These are phyloP conservation scores for Solanum phureja DNA, from an alignment of 257 asterid genomes.

Conservation along the genomic window DNA sequence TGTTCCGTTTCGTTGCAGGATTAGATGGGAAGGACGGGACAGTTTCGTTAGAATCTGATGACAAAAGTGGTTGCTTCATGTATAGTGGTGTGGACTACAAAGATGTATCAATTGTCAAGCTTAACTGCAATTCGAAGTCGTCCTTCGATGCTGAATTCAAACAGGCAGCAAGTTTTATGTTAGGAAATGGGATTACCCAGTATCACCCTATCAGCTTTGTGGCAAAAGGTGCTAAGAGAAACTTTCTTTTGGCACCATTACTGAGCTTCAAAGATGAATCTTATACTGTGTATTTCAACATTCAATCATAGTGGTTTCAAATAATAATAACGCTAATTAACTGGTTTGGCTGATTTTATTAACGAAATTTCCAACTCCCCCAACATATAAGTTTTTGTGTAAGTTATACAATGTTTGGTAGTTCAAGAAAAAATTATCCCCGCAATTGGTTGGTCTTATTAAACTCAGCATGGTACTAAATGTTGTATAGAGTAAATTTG, in stretches of 20 bases:
- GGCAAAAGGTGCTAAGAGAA: slow-evolving; percentile 52
- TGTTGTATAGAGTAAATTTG: background rate
- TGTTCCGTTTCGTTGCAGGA: slow-evolving; percentile 37
- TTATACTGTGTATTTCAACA: slow-evolving; percentile 70
- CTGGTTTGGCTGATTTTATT: background rate
- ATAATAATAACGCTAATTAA: background rate
- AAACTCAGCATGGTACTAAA: background rate
- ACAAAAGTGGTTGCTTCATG: slow-evolving; percentile 32
- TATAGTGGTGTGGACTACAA: slow-evolving; percentile 14
- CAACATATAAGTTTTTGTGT: background rate
- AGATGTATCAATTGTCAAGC: slow-evolving; percentile 18
- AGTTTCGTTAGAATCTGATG: slow-evolving; percentile 38
- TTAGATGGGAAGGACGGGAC: slow-evolving; percentile 23
- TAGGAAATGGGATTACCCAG: slow-evolving; percentile 40
- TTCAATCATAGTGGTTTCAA: background rate
- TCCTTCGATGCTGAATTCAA: slow-evolving; percentile 26
- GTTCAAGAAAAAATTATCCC: background rate
- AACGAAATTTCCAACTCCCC: background rate
- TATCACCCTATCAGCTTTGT: slow-evolving; percentile 79
- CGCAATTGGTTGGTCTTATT: background rate
- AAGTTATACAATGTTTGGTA: background rate
- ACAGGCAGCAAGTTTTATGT: slow-evolving; percentile 40
- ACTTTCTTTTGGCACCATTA: slow-evolving; percentile 51
- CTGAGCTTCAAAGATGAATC: slow-evolving; percentile 72
- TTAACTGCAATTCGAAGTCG: slow-evolving; percentile 30